Conservation (phyloP, 2,329 filamentous ascomycete genomes). For the Diaporthe batatas region DNA sequence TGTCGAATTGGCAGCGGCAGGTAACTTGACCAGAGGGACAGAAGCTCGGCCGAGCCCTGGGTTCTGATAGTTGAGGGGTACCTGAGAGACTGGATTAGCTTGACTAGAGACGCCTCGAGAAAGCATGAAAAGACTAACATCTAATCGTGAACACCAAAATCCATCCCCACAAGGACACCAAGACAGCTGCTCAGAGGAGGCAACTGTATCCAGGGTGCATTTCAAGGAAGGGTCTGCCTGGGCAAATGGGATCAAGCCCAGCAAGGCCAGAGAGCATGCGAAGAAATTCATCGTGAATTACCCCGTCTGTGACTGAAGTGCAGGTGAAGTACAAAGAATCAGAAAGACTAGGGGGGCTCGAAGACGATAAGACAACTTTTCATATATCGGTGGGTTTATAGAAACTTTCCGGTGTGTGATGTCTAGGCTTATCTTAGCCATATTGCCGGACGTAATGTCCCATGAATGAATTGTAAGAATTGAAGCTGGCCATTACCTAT, state of each 20-base stretch:
- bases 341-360: not conserved
- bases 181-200: conserved; percentile 41
- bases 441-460: not conserved
- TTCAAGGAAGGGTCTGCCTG: not conserved
- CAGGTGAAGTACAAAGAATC: not conserved
- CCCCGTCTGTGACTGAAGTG: not conserved
- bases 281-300: not conserved
- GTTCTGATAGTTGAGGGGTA: conserved; percentile 42
- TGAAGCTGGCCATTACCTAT: not conserved
- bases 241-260: not conserved
- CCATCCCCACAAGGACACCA: conserved; percentile 46
- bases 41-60: conserved; percentile 38
- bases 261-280: conserved; percentile 2
- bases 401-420: no score
- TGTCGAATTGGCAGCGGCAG: conserved; percentile 34
- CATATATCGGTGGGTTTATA: not conserved
- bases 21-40: conserved; percentile 39
- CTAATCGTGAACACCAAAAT: conserved; percentile 46
- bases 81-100: conserved; percentile 27
- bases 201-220: conserved; percentile 7
- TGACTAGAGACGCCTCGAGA: not conserved
- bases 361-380: not conserved
- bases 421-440: no score
- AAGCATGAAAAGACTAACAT: conserved; percentile 33
- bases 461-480: not conserved